Base-by-base conservation (phyloP, 1,139 yeast species). In the Blastobotrys arbuscula region DNA sequence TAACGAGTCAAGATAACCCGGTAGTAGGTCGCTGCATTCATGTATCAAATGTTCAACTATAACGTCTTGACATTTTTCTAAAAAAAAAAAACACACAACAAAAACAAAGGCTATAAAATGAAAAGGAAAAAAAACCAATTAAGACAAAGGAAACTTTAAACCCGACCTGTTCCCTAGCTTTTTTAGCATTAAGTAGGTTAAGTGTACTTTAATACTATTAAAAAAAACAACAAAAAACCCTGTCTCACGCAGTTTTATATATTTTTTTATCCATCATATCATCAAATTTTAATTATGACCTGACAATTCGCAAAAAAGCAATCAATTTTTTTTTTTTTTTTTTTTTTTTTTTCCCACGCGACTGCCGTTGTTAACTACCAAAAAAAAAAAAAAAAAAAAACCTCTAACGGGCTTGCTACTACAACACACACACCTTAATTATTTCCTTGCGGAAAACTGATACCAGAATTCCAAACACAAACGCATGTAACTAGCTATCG, bases 71-170 rank as follows among this genome's bases (percentile, higher is more conserved):
- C 36, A 33, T 36, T 18, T 36, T 36, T 36, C 21, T 8, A 16
- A 33, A 33, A 37, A 18, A 37, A 37, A 37, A 16, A 8, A 34
- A 15, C 12, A 34, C 9, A 36, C 39, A 16, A 36, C 21, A 13
- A 36, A 15, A 36, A 36, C 21, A 24, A 7, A 24, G 7, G 7
- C 10, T 9, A 16, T 9, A 13, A 24, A 21, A 13, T 26, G 6
- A 24, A 20, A n/a, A 13, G 7, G 33, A 28, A 18, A 5, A 31
- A 42, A 23, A 28, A 34, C n/a, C 8, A 16, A 3, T 28, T 43
- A 36, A 45, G 48, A 45, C 48, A 45, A 45, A 45, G 48, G 48
- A 23, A 45, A 45, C 44, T 28, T 30, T 36, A 44, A 28, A 28
- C 31, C 31, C 31, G 31, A 28, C 13, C 31, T 28, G 5, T 28